Conservation (phyloP, 768 basidiomycete species). For the Trametes elegans region DNA sequence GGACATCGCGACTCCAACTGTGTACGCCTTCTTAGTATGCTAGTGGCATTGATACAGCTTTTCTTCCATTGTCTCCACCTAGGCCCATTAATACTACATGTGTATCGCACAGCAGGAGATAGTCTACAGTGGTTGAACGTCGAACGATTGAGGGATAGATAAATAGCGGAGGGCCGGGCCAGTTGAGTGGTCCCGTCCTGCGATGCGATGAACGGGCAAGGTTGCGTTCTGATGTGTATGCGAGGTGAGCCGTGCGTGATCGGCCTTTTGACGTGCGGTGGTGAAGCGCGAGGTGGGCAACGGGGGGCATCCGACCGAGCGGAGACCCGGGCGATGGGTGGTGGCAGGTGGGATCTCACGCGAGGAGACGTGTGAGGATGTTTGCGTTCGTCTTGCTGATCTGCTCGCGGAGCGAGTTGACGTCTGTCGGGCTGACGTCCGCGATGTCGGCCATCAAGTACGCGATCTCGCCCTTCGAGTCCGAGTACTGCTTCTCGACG, state of each 20-base stretch:
- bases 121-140: slow-evolving; percentile 21
- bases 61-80: slow-evolving; percentile 3
- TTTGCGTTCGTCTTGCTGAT: slow-evolving; percentile 82
- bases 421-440: slow-evolving; percentile 78
- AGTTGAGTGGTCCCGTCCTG: slow-evolving; percentile 48
- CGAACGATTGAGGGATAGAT: slow-evolving; percentile 20
- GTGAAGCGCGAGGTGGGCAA: background rate
- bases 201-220: slow-evolving; percentile 24
- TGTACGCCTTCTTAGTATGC: background rate
- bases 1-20: background rate
- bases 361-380: slow-evolving; percentile 86
- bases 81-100: slow-evolving; percentile 8
- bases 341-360: slow-evolving; percentile 28
- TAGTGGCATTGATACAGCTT: slow-evolving; percentile 8
- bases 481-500: slow-evolving; percentile 99
- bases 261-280: slow-evolving; percentile 25
- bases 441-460: slow-evolving; percentile 98
- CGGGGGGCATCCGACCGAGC: background rate
- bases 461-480: slow-evolving; percentile 89
- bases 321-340: background rate
- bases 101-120: slow-evolving; percentile 6
- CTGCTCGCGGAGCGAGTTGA: slow-evolving; percentile 71
- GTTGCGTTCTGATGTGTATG: slow-evolving; percentile 10
- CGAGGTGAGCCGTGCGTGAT: slow-evolving; percentile 35
- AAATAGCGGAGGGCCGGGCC: slow-evolving; percentile 31